Evolutionary conservation across 1,139 yeast species (phyloP).

Genomic region (Kodamaea anthophila): DNA sequence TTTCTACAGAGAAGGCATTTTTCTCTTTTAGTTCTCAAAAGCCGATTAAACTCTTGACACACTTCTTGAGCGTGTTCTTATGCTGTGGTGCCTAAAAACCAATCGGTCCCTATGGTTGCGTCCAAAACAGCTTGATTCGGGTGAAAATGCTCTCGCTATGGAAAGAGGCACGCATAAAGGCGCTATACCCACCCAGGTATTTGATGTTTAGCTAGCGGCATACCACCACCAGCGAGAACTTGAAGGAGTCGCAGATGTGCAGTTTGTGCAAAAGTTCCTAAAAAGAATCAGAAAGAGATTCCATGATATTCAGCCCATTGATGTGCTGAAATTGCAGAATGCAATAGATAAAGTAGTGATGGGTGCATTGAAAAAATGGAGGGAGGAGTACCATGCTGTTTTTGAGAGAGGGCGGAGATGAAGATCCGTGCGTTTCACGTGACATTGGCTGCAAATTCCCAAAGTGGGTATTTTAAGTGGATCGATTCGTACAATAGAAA

Average conservation of each 20-base stretch:
- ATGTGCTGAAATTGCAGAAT: constrained; percentile 4
- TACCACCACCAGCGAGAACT: constrained; percentile 1
- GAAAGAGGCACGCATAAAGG: background rate
- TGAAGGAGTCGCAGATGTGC: constrained; percentile 14
- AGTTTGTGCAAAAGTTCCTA: constrained; percentile 16
- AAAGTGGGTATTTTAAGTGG: constrained; percentile 19
- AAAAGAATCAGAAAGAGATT: no score
- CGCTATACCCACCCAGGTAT: constrained; percentile 1
- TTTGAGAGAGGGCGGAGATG: constrained; percentile 13
- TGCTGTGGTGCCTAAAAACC: no score
- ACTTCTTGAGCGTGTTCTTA: no score
- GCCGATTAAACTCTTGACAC: no score
- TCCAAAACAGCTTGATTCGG: background rate
- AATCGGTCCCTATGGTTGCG: background rate
- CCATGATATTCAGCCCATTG: no score
- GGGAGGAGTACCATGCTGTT: no score
- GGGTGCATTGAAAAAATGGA: constrained; percentile 16
- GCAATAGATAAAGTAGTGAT: no score
- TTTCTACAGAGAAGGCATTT: no score
- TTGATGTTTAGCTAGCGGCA: constrained; percentile 4
- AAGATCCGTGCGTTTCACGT: constrained; percentile 14
- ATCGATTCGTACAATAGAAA: constrained; percentile 14
- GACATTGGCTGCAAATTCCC: constrained; percentile 10
- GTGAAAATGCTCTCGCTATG: background rate
- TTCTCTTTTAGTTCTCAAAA: no score